Conservation (phyloP, 768 basidiomycete genomes). For the Leccinum truebloodii region DNA sequence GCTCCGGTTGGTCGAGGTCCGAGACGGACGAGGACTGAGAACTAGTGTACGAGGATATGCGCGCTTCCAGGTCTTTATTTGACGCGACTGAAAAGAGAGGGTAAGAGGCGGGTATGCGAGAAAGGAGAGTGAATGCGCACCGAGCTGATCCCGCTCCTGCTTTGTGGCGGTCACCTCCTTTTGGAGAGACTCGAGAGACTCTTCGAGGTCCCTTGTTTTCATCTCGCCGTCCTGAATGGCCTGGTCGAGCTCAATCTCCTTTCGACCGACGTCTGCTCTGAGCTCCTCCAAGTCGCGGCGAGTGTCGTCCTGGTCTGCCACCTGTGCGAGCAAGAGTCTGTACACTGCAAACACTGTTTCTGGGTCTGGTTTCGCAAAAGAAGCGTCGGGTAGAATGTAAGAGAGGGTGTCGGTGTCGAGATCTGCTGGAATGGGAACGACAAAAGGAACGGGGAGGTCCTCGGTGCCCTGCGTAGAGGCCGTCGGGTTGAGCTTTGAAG, state of each 20-base stretch:
- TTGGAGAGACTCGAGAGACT: slow-evolving; percentile 49
- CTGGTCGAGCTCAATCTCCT: slow-evolving; percentile 84
- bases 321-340: slow-evolving; percentile 58
- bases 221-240: slow-evolving; percentile 77
- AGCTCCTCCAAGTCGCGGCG: slow-evolving; percentile 71
- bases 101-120: slow-evolving; percentile 3
- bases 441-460: slow-evolving; percentile 30
- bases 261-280: slow-evolving; percentile 65
- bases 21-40: slow-evolving; percentile 64
- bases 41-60: slow-evolving; percentile 55
- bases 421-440: slow-evolving; percentile 60
- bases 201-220: slow-evolving; percentile 56
- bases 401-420: slow-evolving; percentile 63
- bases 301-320: slow-evolving; percentile 51
- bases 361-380: slow-evolving; percentile 54
- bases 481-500: slow-evolving; percentile 2
- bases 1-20: slow-evolving; percentile 47
- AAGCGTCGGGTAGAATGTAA: slow-evolving; percentile 59
- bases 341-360: slow-evolving; percentile 66
- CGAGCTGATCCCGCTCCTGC: slow-evolving; percentile 64
- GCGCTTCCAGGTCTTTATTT: slow-evolving; percentile 49
- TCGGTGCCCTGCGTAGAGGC: slow-evolving; percentile 37
- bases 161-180: slow-evolving; percentile 57
- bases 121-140: slow-evolving; percentile 41
- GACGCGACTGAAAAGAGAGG: slow-evolving; percentile 40